These are phyloP conservation scores for Malus hybrid DNA, from an alignment of 331 rosid genomes.

Conservation along the genomic window DNA sequence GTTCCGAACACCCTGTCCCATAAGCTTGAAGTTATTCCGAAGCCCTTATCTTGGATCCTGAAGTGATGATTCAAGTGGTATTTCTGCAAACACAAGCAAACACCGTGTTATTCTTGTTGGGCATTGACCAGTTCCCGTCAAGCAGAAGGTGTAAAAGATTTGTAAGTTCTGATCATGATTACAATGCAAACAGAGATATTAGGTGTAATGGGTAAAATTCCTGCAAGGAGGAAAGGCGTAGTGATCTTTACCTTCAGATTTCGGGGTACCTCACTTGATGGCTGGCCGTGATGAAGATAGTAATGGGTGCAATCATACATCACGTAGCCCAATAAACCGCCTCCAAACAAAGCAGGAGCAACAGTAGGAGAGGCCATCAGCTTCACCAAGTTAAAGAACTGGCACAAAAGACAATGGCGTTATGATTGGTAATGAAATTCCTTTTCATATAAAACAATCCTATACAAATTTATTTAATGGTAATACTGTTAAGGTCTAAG, in stretches of 20 bases:
- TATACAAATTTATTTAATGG: not conserved
- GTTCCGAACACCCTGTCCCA: constrained; percentile 93
- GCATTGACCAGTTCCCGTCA: not conserved
- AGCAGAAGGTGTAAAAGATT: not conserved
- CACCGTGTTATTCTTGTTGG: not conserved
- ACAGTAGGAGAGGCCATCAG: constrained; percentile 56
- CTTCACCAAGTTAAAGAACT: constrained; percentile 77
- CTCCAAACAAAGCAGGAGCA: constrained; percentile 84
- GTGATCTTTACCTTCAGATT: constrained; percentile 60
- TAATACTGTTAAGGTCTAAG: not conserved
- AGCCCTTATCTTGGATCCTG: constrained; percentile 75
- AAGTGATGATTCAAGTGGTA: constrained; percentile 94
- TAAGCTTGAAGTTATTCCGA: constrained; percentile 79
- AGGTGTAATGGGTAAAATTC: not conserved
- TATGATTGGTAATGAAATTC: constrained; percentile 9
- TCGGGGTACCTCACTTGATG: constrained; percentile 39
- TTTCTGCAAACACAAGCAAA: constrained; percentile 39
- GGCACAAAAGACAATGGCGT: constrained; percentile 24
- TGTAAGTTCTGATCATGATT: not conserved
- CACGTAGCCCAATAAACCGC: constrained; percentile 89
- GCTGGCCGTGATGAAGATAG: constrained; percentile 93
- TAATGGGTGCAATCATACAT: constrained; percentile 89
- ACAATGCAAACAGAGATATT: not conserved
- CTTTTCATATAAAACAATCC: not conserved
- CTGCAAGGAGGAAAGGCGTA: constrained; percentile 1